Evolutionary conservation across 352 stramenopile species (phyloP).

Genomic region (Globisporangium solare): DNA sequence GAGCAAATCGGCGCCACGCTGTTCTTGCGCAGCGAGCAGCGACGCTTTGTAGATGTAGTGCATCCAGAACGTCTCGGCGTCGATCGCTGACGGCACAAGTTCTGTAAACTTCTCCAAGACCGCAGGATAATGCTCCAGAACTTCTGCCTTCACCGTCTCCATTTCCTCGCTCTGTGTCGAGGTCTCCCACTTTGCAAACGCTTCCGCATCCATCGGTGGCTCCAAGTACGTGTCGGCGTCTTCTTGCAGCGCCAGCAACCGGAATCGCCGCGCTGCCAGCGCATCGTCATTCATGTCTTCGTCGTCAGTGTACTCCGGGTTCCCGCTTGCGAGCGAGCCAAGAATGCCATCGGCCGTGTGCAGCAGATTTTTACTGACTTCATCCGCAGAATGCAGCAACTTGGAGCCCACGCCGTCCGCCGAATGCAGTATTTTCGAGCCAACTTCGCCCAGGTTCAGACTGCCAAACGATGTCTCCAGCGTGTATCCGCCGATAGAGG

Average conservation of each 20-base stretch:
- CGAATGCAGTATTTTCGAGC: slow-evolving; percentile 27
- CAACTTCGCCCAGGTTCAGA: slow-evolving; percentile 49
- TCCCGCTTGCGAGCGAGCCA: slow-evolving; percentile 36
- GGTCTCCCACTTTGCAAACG: slow-evolving; percentile 60
- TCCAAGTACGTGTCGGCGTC: slow-evolving; percentile 62
- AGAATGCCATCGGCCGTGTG: slow-evolving; percentile 65
- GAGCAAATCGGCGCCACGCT: slow-evolving; percentile 54
- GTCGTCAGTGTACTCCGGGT: slow-evolving; percentile 18
- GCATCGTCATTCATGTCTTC: slow-evolving; percentile 5
- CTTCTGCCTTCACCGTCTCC: slow-evolving; percentile 37
- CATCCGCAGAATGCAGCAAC: too few relatives aligned
- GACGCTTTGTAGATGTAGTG: slow-evolving; percentile 79
- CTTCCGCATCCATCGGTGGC: slow-evolving; percentile 45
- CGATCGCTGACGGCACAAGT: slow-evolving; percentile 49
- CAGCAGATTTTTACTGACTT: slow-evolving; percentile 22
- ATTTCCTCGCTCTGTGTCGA: slow-evolving; percentile 29
- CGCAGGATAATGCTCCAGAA: slow-evolving; percentile 61
- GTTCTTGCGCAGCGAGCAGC: slow-evolving; percentile 58
- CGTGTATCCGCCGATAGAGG: slow-evolving; percentile 35
- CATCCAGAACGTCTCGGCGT: slow-evolving; percentile 51
- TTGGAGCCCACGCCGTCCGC: too few relatives aligned
- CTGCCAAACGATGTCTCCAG: slow-evolving; percentile 14
- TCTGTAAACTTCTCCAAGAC: slow-evolving; percentile 51
- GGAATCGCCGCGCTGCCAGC: slow-evolving; percentile 47
- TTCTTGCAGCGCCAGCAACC: slow-evolving; percentile 57